Conservation (phyloP, 2,329 filamentous ascomycete genomes). For the Phyllosticta citrichinensis region DNA sequence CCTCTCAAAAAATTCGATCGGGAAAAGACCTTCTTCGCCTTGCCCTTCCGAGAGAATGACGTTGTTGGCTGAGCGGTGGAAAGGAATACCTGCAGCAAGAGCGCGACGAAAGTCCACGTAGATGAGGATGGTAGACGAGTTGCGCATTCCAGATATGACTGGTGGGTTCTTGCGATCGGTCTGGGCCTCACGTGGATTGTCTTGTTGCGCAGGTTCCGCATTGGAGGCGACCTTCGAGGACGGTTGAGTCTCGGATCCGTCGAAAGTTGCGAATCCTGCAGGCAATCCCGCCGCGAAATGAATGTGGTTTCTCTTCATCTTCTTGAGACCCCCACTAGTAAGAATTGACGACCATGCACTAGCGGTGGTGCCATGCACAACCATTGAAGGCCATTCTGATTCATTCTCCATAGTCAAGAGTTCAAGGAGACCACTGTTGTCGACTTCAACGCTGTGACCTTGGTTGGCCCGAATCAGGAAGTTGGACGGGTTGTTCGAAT, state of each 20-base stretch:
- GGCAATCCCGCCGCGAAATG: constrained; percentile 76
- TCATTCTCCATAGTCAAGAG: constrained; percentile 46
- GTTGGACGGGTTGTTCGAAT: constrained; percentile 44
- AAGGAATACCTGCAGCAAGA: constrained; percentile 52
- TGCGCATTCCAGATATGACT: constrained; percentile 73
- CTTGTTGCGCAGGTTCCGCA: constrained; percentile 1
- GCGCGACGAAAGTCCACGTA: constrained; percentile 64
- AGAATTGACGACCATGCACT: constrained; percentile 68
- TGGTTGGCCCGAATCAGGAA: constrained; percentile 93
- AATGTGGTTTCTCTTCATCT: constrained; percentile 79
- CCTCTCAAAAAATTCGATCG: constrained; percentile 57
- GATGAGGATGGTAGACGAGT: constrained; percentile 51
- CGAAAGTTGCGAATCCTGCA: constrained; percentile 26
- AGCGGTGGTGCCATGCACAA: constrained; percentile 85
- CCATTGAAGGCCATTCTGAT: constrained; percentile 51
- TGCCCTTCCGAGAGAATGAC: constrained; percentile 37
- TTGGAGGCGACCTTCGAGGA: not conserved
- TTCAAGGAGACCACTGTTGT: constrained; percentile 59
- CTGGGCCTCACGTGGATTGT: constrained; percentile 14
- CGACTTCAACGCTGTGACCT: constrained; percentile 74
- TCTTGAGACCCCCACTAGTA: constrained; percentile 62
- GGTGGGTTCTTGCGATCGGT: constrained; percentile 13
- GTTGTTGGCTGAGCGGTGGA: constrained; percentile 54
- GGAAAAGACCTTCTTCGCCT: constrained; percentile 46
- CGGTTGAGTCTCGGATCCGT: constrained; percentile 11